Evolutionary conservation across 768 basidiomycete genomes (phyloP).

Genomic region (Calocybe indica): DNA sequence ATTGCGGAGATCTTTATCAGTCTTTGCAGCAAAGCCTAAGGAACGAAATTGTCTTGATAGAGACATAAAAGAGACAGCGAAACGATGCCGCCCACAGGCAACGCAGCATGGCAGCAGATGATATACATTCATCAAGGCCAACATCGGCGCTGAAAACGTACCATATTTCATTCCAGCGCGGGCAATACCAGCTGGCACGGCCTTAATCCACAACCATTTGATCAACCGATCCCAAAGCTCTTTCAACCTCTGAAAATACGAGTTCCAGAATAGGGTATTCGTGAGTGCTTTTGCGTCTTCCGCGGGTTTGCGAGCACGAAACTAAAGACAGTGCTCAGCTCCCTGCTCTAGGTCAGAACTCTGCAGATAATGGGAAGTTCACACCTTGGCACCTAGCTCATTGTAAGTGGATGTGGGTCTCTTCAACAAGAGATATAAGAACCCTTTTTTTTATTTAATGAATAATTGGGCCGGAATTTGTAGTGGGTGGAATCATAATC

Average conservation of each 20-base stretch:
- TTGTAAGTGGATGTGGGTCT: constrained; percentile 34
- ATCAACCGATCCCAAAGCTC: constrained; percentile 26
- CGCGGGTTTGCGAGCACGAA: background rate
- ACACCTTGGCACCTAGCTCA: constrained; percentile 57
- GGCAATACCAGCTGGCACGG: constrained; percentile 34
- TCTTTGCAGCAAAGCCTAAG: too few species aligned
- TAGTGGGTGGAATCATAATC: constrained; percentile 48
- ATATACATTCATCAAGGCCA: constrained; percentile 6
- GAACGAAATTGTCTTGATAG: too few species aligned
- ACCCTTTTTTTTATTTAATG: too few species aligned
- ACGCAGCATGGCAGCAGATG: too few species aligned
- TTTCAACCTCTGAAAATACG: constrained; percentile 55
- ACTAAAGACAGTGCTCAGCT: constrained; percentile 21
- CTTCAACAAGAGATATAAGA: constrained; percentile 6
- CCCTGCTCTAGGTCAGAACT: constrained; percentile 59
- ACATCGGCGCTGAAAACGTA: constrained; percentile 9
- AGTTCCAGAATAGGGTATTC: constrained; percentile 49
- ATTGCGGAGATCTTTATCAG: too few species aligned
- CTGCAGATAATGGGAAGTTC: constrained; percentile 43
- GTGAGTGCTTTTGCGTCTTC: constrained; percentile 22
- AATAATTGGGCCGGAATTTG: too few species aligned
- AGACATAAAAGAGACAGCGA: too few species aligned
- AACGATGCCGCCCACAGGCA: too few species aligned
- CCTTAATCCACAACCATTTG: constrained; percentile 32
- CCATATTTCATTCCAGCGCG: constrained; percentile 41